Base-by-base conservation (phyloP, 495 filamentous ascomycete species). In the Podospora australis region DNA sequence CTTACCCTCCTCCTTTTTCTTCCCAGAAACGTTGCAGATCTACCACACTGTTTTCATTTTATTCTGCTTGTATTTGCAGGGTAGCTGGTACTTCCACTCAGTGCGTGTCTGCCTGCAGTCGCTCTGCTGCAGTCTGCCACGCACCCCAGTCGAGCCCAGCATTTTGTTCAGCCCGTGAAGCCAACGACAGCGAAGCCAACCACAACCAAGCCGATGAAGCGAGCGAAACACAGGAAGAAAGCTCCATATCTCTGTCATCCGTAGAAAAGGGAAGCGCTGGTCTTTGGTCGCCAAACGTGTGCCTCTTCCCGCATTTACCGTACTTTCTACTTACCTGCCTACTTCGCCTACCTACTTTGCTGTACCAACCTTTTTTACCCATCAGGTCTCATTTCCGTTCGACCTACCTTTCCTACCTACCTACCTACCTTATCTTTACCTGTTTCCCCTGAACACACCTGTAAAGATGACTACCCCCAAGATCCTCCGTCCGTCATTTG, bases 381-480 rank as follows among this genome's bases (percentile, higher is more conserved):
- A 30, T 6, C 28, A 30, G 7, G 7, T 7, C 28, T n/a, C 34
- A n/a, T n/a, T n/a, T n/a, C n/a, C n/a, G n/a, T n/a, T n/a, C n/a
- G n/a, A n/a, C 34, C 13, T 16, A 36, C 34, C 34, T 44, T 45
- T n/a, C 48, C 48, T 13, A 22, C 20, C 22, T 44, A 19, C 14
- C 25, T 35, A 16, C 19, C 35, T 29, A 41, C 36, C 48, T 44
- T 26, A 38, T 35, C 48, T 44, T 25, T 39, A 42, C 44, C 49
- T 52, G 28, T 26, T 30, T 36, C 22, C 43, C 46, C 6, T 53
- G 52, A 24, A 36, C 45, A n/a, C 19, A 8, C 32, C 32, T 20
- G 11, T 39, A 56, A 56, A 50, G 42, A 60, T 60, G 60, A 51
- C 52, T 60, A 49, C 34, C 30, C 46, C 45, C 48, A 55, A 51